Evolutionary conservation across 257 asterid species (phyloP).

Genomic region (Lantana camara): DNA sequence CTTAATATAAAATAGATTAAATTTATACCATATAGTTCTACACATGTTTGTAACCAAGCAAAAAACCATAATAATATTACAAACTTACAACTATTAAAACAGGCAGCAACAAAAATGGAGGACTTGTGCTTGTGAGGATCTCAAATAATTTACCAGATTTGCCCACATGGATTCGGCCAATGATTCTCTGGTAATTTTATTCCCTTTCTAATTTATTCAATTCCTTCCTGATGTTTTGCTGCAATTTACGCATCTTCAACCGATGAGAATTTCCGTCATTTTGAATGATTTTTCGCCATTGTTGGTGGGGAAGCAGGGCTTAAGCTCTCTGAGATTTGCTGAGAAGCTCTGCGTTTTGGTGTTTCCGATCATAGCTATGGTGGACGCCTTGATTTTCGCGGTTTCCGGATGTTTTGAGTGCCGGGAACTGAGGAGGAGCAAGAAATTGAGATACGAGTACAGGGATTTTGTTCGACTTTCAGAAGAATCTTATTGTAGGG

Average conservation of each 20-base stretch:
- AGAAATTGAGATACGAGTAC: conserved; percentile 26
- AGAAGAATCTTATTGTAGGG: conserved; percentile 52
- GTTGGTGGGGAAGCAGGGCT: conserved; percentile 21
- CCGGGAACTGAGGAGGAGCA: not conserved
- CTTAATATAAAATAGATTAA: too few relatives aligned
- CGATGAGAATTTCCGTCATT: not conserved
- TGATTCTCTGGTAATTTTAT: not conserved
- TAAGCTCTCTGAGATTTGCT: conserved; percentile 41
- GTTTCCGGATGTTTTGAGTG: conserved; percentile 48
- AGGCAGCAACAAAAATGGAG: too few relatives aligned
- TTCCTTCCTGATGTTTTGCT: not conserved
- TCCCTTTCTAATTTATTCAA: too few relatives aligned
- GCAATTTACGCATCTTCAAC: not conserved
- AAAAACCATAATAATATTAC: too few relatives aligned
- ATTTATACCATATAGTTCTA: too few relatives aligned
- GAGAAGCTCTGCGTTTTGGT: conserved; percentile 53
- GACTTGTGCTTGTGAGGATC: too few relatives aligned
- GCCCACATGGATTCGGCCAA: not conserved
- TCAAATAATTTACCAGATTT: not conserved
- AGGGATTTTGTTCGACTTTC: conserved; percentile 43
- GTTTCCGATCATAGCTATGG: conserved; percentile 44
- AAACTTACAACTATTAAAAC: too few relatives aligned
- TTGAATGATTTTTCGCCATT: not conserved
- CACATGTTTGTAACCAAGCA: too few relatives aligned
- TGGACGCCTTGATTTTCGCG: conserved; percentile 46